Evolutionary conservation across 257 asterid species (phyloP).

Genomic region (Solanum sitiens): DNA sequence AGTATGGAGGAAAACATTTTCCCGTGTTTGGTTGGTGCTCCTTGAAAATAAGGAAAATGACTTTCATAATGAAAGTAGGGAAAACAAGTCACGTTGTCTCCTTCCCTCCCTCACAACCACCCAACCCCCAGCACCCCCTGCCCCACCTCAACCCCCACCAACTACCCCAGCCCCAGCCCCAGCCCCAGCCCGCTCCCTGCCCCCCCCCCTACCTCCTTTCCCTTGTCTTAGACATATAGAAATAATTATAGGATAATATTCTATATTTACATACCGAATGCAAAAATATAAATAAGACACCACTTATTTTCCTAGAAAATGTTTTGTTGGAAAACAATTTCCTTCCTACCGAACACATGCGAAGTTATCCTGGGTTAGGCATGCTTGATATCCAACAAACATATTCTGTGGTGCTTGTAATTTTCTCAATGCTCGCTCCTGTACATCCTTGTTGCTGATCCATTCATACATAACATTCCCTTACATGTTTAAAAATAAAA

Average conservation of each 20-base stretch:
- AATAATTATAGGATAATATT: background rate
- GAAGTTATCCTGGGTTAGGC: background rate
- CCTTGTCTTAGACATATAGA: background rate
- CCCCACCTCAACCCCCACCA: background rate
- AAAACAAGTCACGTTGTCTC: background rate
- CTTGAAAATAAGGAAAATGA: background rate
- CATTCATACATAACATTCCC: background rate
- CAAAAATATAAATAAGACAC: background rate
- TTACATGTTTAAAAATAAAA: background rate
- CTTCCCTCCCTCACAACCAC: background rate
- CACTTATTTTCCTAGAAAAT: background rate
- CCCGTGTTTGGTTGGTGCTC: background rate
- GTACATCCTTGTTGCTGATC: background rate
- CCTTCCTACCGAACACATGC: background rate
- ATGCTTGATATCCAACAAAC: background rate
- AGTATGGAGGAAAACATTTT: background rate
- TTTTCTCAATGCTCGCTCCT: background rate
- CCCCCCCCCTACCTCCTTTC: background rate
- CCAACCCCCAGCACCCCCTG: background rate
- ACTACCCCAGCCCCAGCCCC: background rate
- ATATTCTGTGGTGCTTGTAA: background rate
- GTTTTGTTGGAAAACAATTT: background rate
- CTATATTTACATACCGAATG: background rate
- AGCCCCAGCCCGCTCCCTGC: background rate
- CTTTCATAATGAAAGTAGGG: background rate